Evolutionary conservation across 257 asterid genomes (phyloP).

Genomic region (Nicotiana obtusifolia): DNA sequence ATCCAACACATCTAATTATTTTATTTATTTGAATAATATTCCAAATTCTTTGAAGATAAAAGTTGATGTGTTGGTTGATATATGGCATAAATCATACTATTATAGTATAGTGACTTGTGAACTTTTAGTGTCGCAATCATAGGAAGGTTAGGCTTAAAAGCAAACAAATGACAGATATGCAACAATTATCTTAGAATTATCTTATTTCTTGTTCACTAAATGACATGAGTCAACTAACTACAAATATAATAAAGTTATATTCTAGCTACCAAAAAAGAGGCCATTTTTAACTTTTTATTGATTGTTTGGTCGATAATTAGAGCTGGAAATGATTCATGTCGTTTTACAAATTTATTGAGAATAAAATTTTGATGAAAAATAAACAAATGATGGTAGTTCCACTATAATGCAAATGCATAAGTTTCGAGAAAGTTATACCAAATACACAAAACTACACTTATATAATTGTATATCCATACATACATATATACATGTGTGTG

Average conservation of each 20-base stretch:
- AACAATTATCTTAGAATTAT: not conserved
- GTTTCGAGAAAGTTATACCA: not conserved
- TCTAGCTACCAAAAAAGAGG: not conserved
- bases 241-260: not conserved
- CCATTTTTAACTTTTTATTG: not conserved
- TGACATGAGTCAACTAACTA: slow-evolving; percentile 4
- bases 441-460: not conserved
- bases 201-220: slow-evolving; percentile 6
- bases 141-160: slow-evolving; percentile 13
- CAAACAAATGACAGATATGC: slow-evolving; percentile 9
- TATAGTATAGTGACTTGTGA: slow-evolving; percentile 3
- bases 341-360: not conserved
- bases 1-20: not conserved
- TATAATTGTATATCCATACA: not conserved
- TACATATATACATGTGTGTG: not conserved
- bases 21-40: not conserved
- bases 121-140: slow-evolving; percentile 11
- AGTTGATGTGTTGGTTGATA: slow-evolving; percentile 9
- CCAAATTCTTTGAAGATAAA: not conserved
- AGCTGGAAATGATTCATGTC: too few relatives aligned
- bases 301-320: not conserved
- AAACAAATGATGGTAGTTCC: not conserved
- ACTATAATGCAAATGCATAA: not conserved
- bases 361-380: not conserved
- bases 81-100: not conserved